Conservation (phyloP, 2,329 filamentous ascomycete genomes). For the Epicoccum nigrum region DNA sequence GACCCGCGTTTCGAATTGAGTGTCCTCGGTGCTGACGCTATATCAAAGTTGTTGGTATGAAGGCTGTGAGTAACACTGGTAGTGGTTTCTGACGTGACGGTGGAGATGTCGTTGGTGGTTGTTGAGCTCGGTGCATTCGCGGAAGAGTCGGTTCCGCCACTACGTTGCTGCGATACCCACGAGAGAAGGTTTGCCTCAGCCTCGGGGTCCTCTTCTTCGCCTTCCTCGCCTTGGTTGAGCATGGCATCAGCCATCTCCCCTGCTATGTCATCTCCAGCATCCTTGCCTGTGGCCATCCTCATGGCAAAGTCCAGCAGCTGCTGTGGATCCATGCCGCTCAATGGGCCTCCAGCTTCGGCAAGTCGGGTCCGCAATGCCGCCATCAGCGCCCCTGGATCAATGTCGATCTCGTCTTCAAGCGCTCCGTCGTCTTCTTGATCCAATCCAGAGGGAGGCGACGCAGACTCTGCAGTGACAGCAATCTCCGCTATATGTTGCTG, state of each 20-base stretch:
- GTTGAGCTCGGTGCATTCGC: constrained; percentile 16
- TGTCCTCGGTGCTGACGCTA: too few species aligned
- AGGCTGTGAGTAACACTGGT: too few species aligned
- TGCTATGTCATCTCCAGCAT: constrained; percentile 50
- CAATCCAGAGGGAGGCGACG: constrained; percentile 22
- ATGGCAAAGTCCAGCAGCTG: constrained; percentile 52
- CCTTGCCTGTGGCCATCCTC: constrained; percentile 53
- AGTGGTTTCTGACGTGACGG: too few species aligned
- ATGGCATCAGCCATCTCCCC: constrained; percentile 52
- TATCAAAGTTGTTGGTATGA: too few species aligned
- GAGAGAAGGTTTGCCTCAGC: constrained; percentile 40
- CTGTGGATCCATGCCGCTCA: constrained; percentile 50
- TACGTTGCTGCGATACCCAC: constrained; percentile 42
- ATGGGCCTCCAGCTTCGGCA: constrained; percentile 41
- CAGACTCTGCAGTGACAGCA: constrained; percentile 15
- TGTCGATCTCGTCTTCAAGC: constrained; percentile 24
- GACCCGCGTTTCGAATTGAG: too few species aligned
- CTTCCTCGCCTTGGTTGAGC: constrained; percentile 43
- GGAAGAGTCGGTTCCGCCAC: constrained; percentile 21
- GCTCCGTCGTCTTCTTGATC: constrained; percentile 22
- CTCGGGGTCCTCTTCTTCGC: constrained; percentile 40
- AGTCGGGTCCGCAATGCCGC: constrained; percentile 43
- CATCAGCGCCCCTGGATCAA: constrained; percentile 51
- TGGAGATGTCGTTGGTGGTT: constrained; percentile 22
- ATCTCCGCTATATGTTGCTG: constrained; percentile 12